Base-by-base conservation (phyloP, 257 asterid genomes). In the Echites panduratus region DNA sequence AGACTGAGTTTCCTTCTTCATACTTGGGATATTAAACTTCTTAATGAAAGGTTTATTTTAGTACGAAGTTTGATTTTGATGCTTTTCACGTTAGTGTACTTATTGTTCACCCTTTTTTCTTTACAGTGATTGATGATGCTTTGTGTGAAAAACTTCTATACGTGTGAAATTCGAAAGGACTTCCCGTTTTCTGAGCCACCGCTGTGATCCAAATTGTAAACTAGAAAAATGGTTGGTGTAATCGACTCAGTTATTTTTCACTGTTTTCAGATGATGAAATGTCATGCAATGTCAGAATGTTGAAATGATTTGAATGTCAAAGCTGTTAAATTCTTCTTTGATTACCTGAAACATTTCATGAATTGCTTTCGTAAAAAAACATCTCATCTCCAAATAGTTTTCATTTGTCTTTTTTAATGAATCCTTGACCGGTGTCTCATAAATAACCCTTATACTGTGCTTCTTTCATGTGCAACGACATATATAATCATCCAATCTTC, bases 171-270 rank as follows among this genome's bases (percentile, higher is more conserved):
- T 69, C 84, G 86, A 47, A 94, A 91, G 79, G 91, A 94, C 79
- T 94, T 91, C 97, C 11, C 87, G 98, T 70, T 94, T 94, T 84
- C 90, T 94, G 70, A 94, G 91, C 73, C 98, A 94, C 82, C 88
- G 98, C 69, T 94, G 98, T 72, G 88, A 87, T 58, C 97, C 98
- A 73, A 94, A 94, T 63, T 94, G 98, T 81, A 84, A 87, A 80
- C 84, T 94, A 73, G 98, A 94, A 75, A 94, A 94, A 80, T 94
- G 98, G 98, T 91, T 57, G 84, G 91, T 83, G 53, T 70, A 35
- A 38, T 74, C 40, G 4, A 50, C 50, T 82, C 70, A 41, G 49
- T 54, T 29, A 70, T 71, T 66, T n/a, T 71, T 54, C 70, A 22
- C 19, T 40, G 63, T 57, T 70, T 63, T 20, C 43, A 19, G 59